Percentiles rank a stretch among this genome's conserved stretches.
Conservation (phyloP, 768 basidiomycete species). For the Coprinellus micaceus region DNA sequence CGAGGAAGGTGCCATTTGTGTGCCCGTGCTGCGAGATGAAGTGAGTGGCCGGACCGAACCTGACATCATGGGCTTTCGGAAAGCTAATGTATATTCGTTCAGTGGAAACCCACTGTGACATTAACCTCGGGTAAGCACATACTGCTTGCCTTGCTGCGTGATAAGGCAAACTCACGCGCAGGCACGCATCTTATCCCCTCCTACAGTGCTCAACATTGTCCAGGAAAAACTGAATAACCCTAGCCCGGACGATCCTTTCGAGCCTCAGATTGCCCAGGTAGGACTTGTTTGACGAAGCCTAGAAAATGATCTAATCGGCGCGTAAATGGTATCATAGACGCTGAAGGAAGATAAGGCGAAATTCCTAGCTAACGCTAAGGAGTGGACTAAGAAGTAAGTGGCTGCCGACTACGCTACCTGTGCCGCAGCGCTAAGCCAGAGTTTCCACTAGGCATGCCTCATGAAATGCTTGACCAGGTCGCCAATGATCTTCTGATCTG, state of each 20-base stretch:
- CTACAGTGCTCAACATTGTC: conserved; percentile 72
- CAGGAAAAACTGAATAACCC: conserved; percentile 88
- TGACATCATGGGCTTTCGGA: conserved; percentile 10
- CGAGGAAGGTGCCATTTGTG: conserved; percentile 82
- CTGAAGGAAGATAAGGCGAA: conserved; percentile 74
- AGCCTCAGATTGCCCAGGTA: conserved; percentile 83
- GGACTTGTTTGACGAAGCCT: conserved; percentile 21
- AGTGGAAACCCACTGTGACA: conserved; percentile 87
- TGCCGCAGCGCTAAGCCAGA: background rate
- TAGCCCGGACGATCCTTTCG: conserved; percentile 83
- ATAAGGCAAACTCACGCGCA: too few species aligned
- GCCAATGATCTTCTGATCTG: too few species aligned
- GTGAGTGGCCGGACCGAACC: conserved; percentile 37
- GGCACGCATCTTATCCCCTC: too few species aligned
- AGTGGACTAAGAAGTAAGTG: conserved; percentile 78
- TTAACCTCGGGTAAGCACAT: conserved; percentile 56
- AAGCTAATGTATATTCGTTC: conserved; percentile 7
- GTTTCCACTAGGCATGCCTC: conserved; percentile 14
- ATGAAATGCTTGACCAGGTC: conserved; percentile 2
- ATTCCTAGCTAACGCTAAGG: conserved; percentile 75
- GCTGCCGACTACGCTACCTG: background rate
- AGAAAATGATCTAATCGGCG: conserved; percentile 5
- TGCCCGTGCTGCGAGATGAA: conserved; percentile 81
- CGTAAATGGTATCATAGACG: conserved; percentile 37
- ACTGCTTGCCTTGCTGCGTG: background rate